Base-by-base conservation (phyloP, 495 filamentous ascomycete genomes). In the Penicillium simplicissimum region DNA sequence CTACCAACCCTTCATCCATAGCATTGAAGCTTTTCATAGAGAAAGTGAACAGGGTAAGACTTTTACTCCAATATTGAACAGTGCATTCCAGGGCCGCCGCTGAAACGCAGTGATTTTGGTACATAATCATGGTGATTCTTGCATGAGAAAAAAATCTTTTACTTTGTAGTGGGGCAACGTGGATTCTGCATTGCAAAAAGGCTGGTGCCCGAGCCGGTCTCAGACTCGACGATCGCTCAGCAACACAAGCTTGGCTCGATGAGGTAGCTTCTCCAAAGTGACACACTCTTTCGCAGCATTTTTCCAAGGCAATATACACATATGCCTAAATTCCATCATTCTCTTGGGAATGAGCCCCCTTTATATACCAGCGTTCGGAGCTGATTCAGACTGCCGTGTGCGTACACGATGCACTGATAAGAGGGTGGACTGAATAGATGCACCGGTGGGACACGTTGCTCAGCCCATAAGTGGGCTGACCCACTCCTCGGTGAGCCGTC, bases 401-500 rank as follows among this genome's bases (percentile, higher is more conserved):
- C 10, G 8, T n/a, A 17, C 33, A 35, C 51, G 36, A n/a, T 23
- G 14, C 33, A n/a, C 60, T 64, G 61, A 71, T 58, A 64, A 67
- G 57, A 58, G 47, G 49, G 43, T 25, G 37, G 28, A 54, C 14
- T 61, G 23, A 55, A 52, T 23, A 53, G 57, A 53, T 13, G 15
- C 36, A 31, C 55, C 48, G 60, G 36, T 56, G 17, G 37, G 17
- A 47, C 48, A 52, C 17, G 2, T 21, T 38, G 23, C 19, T 25
- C 37, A 60, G 48, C 52, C 48, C 52, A 2, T 45, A 25, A 37
- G 35, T 6, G 19, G 59, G 37, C 14, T 43, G 65, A 10, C 67
- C 69, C 69, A 71, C 69, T 37, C 28, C 8, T 40, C 67, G 65
- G 62, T 67, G 63, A 66, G 59, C 45, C 59, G 57, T 70, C 61